Conservation (phyloP, 116 monocot species). For the Posidonia oceanica region DNA sequence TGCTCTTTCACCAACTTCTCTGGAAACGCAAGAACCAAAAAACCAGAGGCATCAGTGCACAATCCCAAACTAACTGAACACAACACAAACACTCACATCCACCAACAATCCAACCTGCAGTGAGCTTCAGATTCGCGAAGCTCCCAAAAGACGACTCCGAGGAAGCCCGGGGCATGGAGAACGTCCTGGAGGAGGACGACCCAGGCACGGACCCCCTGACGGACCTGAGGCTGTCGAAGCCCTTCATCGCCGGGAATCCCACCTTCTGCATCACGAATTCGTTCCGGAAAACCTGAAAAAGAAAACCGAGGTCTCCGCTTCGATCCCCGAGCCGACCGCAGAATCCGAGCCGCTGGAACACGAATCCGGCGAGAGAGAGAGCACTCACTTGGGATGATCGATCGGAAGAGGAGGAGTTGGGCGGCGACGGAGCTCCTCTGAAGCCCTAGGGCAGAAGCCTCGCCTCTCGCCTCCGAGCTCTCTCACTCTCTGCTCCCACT, state of each 20-base stretch:
- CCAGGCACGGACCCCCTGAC: conserved; percentile 31
- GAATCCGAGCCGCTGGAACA: not conserved
- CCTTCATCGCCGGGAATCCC: conserved; percentile 48
- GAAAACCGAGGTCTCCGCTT: not conserved
- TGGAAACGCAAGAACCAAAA: conserved; percentile 24
- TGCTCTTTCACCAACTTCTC: conserved; percentile 97
- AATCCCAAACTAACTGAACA: not conserved
- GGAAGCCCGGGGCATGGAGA: conserved; percentile 17
- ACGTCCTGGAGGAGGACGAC: not conserved
- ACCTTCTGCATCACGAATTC: conserved; percentile 54
- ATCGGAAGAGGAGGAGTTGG: too few relatives aligned
- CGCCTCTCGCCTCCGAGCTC: too few relatives aligned
- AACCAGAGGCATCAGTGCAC: conserved; percentile 1
- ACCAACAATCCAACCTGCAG: conserved; percentile 49
- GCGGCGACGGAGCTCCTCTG: too few relatives aligned
- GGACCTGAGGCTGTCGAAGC: conserved; percentile 55
- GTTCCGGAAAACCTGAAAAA: not conserved
- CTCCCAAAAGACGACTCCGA: conserved; percentile 60
- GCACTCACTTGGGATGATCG: too few relatives aligned
- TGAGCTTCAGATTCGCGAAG: conserved; percentile 75
- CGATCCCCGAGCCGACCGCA: not conserved
- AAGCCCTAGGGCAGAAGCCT: too few relatives aligned
- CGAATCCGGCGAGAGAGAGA: too few relatives aligned
- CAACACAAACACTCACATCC: not conserved
- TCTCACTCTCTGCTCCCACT: too few relatives aligned